Evolutionary conservation across 345 rosid species (phyloP), one percentile per base, ranked within the genome.

Genomic region (Populus euphratica): DNA sequence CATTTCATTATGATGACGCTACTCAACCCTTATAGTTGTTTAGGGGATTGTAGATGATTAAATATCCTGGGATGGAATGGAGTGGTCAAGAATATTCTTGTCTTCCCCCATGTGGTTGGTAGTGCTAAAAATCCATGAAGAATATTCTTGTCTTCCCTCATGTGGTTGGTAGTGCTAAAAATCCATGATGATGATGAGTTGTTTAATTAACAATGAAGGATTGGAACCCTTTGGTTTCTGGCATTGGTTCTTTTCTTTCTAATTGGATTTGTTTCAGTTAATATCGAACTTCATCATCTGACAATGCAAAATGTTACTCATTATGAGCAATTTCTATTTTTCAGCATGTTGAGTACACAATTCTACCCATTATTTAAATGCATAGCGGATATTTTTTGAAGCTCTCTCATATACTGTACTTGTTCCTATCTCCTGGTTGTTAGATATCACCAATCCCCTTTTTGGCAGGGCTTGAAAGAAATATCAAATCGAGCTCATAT

Each of bases 391-490:
- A 20, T 25, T 75, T 75, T 69, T 61, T 77, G 1, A 73, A 69
- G 20, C 61, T 75, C 13, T 16, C 33, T 5, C 9, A 27, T 67
- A 20, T 0, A 67, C 8, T 31, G 23, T 35, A 17, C 39, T 68
- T 52, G 4, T 59, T 62, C 52, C 33, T 10, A n/a, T 38, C 67
- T 38, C 64, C 47, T 68, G n/a, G 31, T 59, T 64, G 77, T 69
- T 73, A 77, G 70, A 75, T 69, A 63, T 47, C 74, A 63, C 56
- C 76, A 52, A 72, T 38, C 36, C 29, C 81, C 82, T 65, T 50
- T 56, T 74, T 79, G 78, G 44, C 77, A 95, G 98, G 88, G 85
- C 25, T 73, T 92, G 81, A 91, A 86, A 86, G 96, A 93, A 23
- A 44, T 85, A 74, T 63, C 86, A 75, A 73, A 5, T 59, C 84